Conservation (phyloP, 768 basidiomycete genomes). For the Kwoniella mangroviensis region DNA sequence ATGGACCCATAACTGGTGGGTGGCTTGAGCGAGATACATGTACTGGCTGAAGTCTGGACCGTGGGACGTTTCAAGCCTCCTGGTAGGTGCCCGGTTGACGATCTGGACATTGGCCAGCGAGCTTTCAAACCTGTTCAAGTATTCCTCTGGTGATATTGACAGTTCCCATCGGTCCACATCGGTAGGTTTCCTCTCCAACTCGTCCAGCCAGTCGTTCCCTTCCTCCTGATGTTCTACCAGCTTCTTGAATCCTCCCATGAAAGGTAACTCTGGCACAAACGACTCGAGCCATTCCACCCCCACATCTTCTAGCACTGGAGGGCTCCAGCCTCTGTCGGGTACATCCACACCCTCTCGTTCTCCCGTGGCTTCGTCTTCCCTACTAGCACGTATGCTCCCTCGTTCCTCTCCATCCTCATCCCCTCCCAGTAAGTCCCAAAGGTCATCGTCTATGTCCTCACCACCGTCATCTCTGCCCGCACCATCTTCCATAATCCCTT, state of each 20-base stretch:
- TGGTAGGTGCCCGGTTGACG: neutral
- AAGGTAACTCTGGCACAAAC: neutral
- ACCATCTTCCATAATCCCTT: too few species aligned
- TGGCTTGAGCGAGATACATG: conserved; percentile 18
- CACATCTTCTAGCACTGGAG: neutral
- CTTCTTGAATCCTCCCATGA: neutral
- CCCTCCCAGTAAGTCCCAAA: too few species aligned
- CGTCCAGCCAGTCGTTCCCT: neutral
- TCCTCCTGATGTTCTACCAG: neutral
- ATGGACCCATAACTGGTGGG: conserved; percentile 29
- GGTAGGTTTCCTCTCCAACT: neutral
- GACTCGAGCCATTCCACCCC: neutral
- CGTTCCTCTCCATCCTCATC: too few species aligned
- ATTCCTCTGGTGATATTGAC: conserved; percentile 19
- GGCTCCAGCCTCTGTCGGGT: neutral
- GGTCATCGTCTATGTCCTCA: too few species aligned
- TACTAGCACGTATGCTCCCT: too few species aligned
- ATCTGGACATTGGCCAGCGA: conserved; percentile 23
- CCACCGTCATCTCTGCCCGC: too few species aligned
- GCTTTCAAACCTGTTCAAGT: conserved; percentile 12
- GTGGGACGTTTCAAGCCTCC: conserved; percentile 3
- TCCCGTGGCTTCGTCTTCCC: too few species aligned
- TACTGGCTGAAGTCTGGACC: conserved; percentile 14
- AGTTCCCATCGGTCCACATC: conserved; percentile 34
- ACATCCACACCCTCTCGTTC: neutral